Evolutionary conservation across 2,329 filamentous ascomycete species (phyloP), one percentile per base, ranked within the genome.

Genomic region (Magnaporthiopsis rhizophila): DNA sequence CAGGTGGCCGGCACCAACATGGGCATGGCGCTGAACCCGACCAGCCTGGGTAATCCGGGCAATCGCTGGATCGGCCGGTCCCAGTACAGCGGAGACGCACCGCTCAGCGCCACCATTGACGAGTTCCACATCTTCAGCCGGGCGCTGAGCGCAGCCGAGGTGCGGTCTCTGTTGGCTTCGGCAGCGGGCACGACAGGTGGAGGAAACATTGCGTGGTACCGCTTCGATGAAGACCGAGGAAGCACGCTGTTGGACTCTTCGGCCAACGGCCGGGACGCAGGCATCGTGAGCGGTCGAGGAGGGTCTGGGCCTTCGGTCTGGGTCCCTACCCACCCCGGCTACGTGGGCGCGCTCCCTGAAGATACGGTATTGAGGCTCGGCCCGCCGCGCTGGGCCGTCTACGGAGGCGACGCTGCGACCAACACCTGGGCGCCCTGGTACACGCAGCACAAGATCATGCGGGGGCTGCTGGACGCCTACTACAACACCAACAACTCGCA

Each of bases 401-500:
- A 74, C 38, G 72, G 72, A 36, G 59, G 70, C 50, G 59, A 73
- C 56, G 65, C 64, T 28, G 64, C 67, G n/a, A 71, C 61, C 1
- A 74, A 74, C 28, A 74, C 71, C 0, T 74, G 73, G 73, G 73
- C 73, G 5, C 70, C 72, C 1, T 74, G 73, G 73, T 74, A 74
- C 45, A 74, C 72, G 36, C 72, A 73, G 65, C 73, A 74, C 58
- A 74, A 74, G 67, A 74, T 74, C 65, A 71, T 74, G 65, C 68
- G 73, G 21, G 73, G 73, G 7, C 62, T 74, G n/a, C 64, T 74
- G 24, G 73, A 74, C 61, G 71, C 73, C 1, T 74, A 74, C 62
- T 74, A 74, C 65, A 72, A 74, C 66, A 73, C 73, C 18, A 72
- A 74, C 65, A 74, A 72, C 64, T 64, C 70, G 2, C 68, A 71